These are phyloP conservation scores for Ploettnerulaceae sp. DNA, from an alignment of 2,329 filamentous ascomycete species.

Conservation along the genomic window DNA sequence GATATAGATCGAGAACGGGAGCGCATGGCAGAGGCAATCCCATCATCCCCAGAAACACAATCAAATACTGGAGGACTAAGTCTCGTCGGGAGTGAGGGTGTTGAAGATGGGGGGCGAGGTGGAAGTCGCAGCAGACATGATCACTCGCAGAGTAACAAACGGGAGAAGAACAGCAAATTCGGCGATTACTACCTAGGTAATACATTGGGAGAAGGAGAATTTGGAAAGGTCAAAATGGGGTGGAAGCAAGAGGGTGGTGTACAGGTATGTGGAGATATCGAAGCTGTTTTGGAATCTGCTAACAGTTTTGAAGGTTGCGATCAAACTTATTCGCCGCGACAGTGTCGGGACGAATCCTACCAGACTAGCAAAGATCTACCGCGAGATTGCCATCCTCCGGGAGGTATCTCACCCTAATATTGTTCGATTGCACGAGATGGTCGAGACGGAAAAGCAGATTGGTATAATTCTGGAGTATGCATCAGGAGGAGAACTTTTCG, in stretches of 20 bases:
- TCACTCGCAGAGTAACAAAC: constrained; percentile 41
- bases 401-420: constrained; percentile 94
- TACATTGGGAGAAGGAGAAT: constrained; percentile 95
- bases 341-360: constrained; percentile 83
- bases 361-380: constrained; percentile 91
- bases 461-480: constrained; percentile 98
- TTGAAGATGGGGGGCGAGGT: constrained; percentile 40
- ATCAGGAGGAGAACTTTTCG: constrained; percentile 94
- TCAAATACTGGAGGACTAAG: constrained; percentile 44
- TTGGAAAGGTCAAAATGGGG: constrained; percentile 96
- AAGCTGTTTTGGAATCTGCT: constrained; percentile 2
- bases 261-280: constrained; percentile 47
- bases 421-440: constrained; percentile 95
- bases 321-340: constrained; percentile 95
- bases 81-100: constrained; percentile 45
- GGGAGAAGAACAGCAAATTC: constrained; percentile 78
- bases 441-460: constrained; percentile 94
- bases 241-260: constrained; percentile 96
- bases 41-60: constrained; percentile 39
- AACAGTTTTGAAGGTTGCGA: constrained; percentile 67
- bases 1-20: constrained; percentile 69
- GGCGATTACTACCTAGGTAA: constrained; percentile 94
- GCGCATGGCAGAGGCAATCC: constrained; percentile 57
- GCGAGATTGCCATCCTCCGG: constrained; percentile 86
- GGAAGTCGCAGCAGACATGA: constrained; percentile 55